These are phyloP conservation scores for Polytrichum commune DNA, from an alignment of 225 moss, liverwort and hornwort species.

Conservation along the genomic window DNA sequence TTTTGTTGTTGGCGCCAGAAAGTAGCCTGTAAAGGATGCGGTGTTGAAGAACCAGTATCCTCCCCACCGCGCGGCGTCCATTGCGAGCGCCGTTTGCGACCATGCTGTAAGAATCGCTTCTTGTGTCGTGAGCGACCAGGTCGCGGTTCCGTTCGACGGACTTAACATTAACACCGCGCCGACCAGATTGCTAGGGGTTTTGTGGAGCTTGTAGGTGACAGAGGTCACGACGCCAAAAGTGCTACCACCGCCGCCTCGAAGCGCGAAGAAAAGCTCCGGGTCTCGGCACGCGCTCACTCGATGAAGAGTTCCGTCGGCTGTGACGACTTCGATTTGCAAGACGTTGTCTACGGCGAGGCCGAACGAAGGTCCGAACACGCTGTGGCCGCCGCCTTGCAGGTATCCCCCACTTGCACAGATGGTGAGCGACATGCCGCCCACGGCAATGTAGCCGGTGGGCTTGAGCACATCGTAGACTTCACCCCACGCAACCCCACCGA, in stretches of 20 bases:
- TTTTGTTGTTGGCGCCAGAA: constrained; percentile 2
- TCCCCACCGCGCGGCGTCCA: constrained; percentile 14
- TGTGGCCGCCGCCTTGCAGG: constrained; percentile 29
- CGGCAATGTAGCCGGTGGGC: constrained; percentile 8
- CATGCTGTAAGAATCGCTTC: constrained; percentile 13
- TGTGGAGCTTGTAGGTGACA: constrained; percentile 23
- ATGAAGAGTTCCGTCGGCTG: not conserved
- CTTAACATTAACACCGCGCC: not conserved
- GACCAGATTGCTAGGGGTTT: not conserved
- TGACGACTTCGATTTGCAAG: constrained; percentile 21
- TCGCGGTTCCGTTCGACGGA: not conserved
- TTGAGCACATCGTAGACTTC: constrained; percentile 7
- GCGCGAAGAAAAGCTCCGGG: constrained; percentile 16
- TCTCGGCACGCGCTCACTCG: constrained; percentile 1
- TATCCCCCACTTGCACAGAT: constrained; percentile 19
- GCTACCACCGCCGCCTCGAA: constrained; percentile 24
- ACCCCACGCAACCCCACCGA: constrained; percentile 13
- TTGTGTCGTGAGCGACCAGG: not conserved
- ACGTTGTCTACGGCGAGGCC: constrained; percentile 23
- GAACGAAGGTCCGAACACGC: constrained; percentile 12
- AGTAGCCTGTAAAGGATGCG: not conserved
- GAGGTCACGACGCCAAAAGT: constrained; percentile 23
- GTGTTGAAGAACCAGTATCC: not conserved
- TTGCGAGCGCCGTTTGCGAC: not conserved
- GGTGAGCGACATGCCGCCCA: constrained; percentile 14